A percentile compares a stretch with the other conserved stretches of the same genome.
Conservation (phyloP, 768 basidiomycete genomes). For the Podaxis mareebaensis region DNA sequence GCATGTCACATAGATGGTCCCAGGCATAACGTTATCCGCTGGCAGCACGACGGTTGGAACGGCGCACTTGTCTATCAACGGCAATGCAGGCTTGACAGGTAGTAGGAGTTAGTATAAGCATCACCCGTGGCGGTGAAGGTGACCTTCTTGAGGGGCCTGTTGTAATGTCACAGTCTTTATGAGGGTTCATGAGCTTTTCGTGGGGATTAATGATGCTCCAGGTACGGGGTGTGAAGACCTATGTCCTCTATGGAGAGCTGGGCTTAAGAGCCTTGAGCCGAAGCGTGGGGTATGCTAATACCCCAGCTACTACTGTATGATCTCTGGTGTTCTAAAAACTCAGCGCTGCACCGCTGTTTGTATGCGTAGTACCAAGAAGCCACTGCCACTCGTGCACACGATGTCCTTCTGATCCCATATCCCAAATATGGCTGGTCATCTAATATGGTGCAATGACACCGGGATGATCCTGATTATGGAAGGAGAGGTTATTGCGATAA, state of each 20-base stretch:
- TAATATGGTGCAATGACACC: background rate
- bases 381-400: background rate
- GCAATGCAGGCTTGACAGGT: background rate
- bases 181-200: background rate
- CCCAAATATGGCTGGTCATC: background rate
- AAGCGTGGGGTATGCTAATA: background rate
- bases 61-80: background rate
- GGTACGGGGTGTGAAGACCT: background rate
- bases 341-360: background rate
- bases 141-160: background rate
- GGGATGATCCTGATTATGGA: background rate
- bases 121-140: background rate
- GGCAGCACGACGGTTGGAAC: background rate
- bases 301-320: background rate
- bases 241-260: background rate
- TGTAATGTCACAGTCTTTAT: background rate
- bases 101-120: background rate
- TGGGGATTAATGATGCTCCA: background rate
- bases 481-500: background rate
- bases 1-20: background rate
- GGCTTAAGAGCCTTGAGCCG: background rate
- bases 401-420: background rate
- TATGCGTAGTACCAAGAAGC: background rate
- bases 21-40: background rate
- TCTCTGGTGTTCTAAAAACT: background rate